Base-by-base conservation (phyloP, 495 filamentous ascomycete species). In the Hypoxylon trugodes region DNA sequence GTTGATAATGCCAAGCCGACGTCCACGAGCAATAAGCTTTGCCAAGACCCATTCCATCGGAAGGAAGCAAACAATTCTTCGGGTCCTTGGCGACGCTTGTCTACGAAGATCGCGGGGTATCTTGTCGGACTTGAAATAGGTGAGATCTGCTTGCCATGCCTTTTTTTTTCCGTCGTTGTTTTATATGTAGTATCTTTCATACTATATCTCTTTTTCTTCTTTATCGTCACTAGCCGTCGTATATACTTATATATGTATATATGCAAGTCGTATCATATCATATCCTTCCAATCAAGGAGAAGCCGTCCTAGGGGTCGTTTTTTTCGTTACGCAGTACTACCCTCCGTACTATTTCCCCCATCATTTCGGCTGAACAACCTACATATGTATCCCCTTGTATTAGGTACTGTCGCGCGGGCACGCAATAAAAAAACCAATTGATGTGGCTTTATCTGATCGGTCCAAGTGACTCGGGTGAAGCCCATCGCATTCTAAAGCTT, bases 21-120 rank as follows among this genome's bases (percentile, higher is more conserved):
- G 28, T 46, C 70, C 67, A 72, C 64, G 70, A 65, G 64, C 64
- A 68, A 72, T 55, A 72, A 72, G 70, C 70, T 70, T 72, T 72
- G 70, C 70, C 70, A 72, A 72, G 70, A 30, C 51, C 36, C 58
- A 56, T 58, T 41, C 38, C 37, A 57, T 37, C 48, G 51, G 48
- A 65, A 33, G 48, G 32, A 67, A 54, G 52, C 46, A 67, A 63
- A 59, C 41, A 47, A 51, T 66, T 45, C 56, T 66, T 55, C 45
- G 56, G 56, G 45, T 40, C 15, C 56, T 61, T 66, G 56, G 56
- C 56, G 51, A 52, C 50, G 50, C 30, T 13, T 30, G 52, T 52
- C 33, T 45, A 36, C 49, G 28, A 66, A 55, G 61, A 55, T 59
- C 49, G 60, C 60, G 63, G 63, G 63, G 58, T 56, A 55, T 30